phyloP scores from a whole-genome alignment of 768 basidiomycete genomes.

The Russula virescens region DNA sequence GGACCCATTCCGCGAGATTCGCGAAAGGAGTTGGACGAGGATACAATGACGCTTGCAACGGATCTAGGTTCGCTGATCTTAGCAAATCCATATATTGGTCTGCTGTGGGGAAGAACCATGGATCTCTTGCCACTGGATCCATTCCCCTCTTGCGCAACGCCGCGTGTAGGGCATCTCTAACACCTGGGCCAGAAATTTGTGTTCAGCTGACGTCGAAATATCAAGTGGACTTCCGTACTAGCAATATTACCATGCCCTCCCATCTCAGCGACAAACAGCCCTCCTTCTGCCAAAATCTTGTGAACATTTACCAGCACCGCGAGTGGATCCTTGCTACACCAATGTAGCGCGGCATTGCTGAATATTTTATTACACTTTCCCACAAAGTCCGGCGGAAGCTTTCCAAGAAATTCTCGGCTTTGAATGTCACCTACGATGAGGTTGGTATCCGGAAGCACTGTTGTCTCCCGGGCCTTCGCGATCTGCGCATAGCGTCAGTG shows the following conservation, averaged over 20 bases:
- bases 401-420: neutral
- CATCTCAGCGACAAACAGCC: conserved; percentile 71
- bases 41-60: conserved; percentile 9
- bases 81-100: conserved; percentile 44
- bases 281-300: conserved; percentile 59
- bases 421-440: conserved; percentile 50
- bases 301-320: conserved; percentile 60
- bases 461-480: conserved; percentile 37
- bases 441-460: conserved; percentile 6
- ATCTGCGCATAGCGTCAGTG: conserved; percentile 38
- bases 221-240: conserved; percentile 37
- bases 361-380: conserved; percentile 68
- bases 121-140: conserved; percentile 58
- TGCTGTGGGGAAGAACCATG: conserved; percentile 80
- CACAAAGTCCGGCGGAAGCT: conserved; percentile 28
- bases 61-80: conserved; percentile 5
- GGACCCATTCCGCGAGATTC: conserved; percentile 19
- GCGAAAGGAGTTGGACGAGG: conserved; percentile 13
- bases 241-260: conserved; percentile 70
- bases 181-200: conserved; percentile 41
- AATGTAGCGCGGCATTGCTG: conserved; percentile 76
- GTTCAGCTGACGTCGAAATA: neutral
- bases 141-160: conserved; percentile 48
- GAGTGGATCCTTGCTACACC: conserved; percentile 72
- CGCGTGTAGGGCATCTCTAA: conserved; percentile 52